Evolutionary conservation across 108 stramenopile species (phyloP).

Genomic region (Phaeodactylum tricornutum): DNA sequence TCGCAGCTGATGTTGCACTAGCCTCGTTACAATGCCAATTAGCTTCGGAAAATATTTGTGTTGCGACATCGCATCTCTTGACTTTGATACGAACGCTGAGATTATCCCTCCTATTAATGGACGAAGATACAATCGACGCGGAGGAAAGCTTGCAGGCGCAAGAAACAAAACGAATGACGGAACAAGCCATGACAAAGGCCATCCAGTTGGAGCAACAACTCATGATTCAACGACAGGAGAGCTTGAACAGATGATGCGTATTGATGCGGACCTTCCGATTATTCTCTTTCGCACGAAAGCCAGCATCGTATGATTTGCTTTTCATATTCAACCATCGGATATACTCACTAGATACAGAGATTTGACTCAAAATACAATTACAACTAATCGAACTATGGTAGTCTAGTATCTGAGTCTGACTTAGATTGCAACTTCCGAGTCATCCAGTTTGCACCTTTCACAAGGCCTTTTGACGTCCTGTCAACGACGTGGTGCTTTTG

Average conservation of each 20-base stretch:
- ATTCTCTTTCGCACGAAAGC: too few relatives aligned
- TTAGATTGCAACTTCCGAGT: not conserved
- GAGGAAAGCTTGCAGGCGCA: slow-evolving; percentile 70
- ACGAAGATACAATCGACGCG: slow-evolving; percentile 57
- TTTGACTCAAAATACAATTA: too few relatives aligned
- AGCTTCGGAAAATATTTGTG: slow-evolving; percentile 73
- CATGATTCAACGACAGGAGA: slow-evolving; percentile 36
- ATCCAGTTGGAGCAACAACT: slow-evolving; percentile 48
- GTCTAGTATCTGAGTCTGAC: too few relatives aligned
- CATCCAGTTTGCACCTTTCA: slow-evolving; percentile 14
- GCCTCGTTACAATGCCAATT: slow-evolving; percentile 52
- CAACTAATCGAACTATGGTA: too few relatives aligned
- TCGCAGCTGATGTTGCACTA: slow-evolving; percentile 53
- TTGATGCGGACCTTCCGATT: too few relatives aligned
- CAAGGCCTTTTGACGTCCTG: slow-evolving; percentile 33
- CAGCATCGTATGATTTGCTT: too few relatives aligned
- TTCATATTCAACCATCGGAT: too few relatives aligned
- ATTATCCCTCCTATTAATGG: slow-evolving; percentile 64
- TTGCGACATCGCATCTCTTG: slow-evolving; percentile 55
- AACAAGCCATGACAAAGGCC: slow-evolving; percentile 40
- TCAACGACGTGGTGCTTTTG: slow-evolving; percentile 63
- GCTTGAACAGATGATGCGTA: too few relatives aligned
- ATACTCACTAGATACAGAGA: too few relatives aligned
- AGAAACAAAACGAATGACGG: slow-evolving; percentile 27
- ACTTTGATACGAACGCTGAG: slow-evolving; percentile 76